These are phyloP conservation scores for Fusarium haematococcum DNA, from an alignment of 2,329 filamentous ascomycete genomes.

Conservation along the genomic window DNA sequence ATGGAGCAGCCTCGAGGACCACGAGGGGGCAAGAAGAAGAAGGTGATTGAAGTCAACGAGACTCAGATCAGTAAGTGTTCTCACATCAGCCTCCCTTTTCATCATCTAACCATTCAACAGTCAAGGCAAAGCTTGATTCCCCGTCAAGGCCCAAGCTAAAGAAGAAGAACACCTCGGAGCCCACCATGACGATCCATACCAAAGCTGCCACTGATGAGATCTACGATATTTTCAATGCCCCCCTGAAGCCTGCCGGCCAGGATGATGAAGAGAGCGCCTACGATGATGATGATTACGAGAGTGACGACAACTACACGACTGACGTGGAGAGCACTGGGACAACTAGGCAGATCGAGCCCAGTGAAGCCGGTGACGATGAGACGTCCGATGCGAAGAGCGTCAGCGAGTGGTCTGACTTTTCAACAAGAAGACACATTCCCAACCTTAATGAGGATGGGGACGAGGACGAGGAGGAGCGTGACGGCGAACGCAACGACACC, in stretches of 20 bases:
- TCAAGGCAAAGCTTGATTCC: constrained; percentile 93
- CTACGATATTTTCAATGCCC: constrained; percentile 96
- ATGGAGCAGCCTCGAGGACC: constrained; percentile 59
- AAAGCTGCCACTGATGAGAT: constrained; percentile 96
- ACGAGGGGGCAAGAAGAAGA: constrained; percentile 74
- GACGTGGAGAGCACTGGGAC: constrained; percentile 87
- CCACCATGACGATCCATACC: constrained; percentile 99
- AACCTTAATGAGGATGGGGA: constrained; percentile 51
- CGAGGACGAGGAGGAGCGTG: constrained; percentile 44
- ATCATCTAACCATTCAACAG: constrained; percentile 59
- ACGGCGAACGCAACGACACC: constrained; percentile 51
- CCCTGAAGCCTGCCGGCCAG: constrained; percentile 52
- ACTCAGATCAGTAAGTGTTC: constrained; percentile 85
- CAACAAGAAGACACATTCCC: constrained; percentile 77
- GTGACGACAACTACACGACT: constrained; percentile 82
- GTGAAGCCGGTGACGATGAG: constrained; percentile 60
- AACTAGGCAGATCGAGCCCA: constrained; percentile 71
- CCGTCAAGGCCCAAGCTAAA: constrained; percentile 86
- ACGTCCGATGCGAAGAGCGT: constrained; percentile 70
- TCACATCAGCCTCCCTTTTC: background rate
- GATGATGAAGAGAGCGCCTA: constrained; percentile 56
- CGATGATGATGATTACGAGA: constrained; percentile 77
- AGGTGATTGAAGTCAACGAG: constrained; percentile 87
- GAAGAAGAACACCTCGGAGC: constrained; percentile 80
- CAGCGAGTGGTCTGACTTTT: constrained; percentile 92